Conservation (phyloP, 371 early-diverging fungal species). For the Lichtheimia corymbifera region DNA sequence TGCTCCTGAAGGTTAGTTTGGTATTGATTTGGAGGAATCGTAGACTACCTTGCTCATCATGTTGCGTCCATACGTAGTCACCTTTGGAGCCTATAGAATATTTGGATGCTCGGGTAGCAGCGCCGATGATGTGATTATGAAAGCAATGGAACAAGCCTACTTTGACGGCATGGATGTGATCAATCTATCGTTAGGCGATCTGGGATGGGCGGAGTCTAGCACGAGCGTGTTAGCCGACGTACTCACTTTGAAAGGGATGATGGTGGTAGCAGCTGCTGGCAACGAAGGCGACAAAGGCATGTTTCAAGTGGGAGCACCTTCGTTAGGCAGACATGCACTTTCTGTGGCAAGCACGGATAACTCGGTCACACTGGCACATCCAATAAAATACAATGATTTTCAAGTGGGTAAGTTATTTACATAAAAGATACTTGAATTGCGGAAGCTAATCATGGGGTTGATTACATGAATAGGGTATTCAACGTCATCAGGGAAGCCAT, state of each 20-base stretch:
- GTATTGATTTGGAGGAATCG: neutral
- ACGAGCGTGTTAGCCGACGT: constrained; percentile 38
- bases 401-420: constrained; percentile 21
- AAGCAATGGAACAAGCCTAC: constrained; percentile 72
- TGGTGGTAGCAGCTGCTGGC: constrained; percentile 61
- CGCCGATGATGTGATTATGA: constrained; percentile 71
- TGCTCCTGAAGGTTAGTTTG: constrained; percentile 55
- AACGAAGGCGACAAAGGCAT: constrained; percentile 74
- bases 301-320: constrained; percentile 62
- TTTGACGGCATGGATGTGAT: constrained; percentile 64
- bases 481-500: constrained; percentile 23
- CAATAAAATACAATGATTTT: constrained; percentile 18
- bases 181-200: constrained; percentile 44
- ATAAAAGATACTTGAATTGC: neutral
- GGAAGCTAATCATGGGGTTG: neutral
- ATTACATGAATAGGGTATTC: constrained; percentile 23
- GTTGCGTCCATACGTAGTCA: constrained; percentile 28
- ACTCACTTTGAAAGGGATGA: constrained; percentile 33
- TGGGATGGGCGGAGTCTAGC: constrained; percentile 52
- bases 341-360: constrained; percentile 81
- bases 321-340: constrained; percentile 60
- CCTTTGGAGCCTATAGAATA: constrained; percentile 67
- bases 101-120: constrained; percentile 79
- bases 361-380: constrained; percentile 28
- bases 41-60: neutral